A percentile compares a stretch with the other conserved stretches of the same genome.
These are phyloP conservation scores for Candida mesenterica DNA, from an alignment of 1,139 yeast genomes.

Conservation along the genomic window DNA sequence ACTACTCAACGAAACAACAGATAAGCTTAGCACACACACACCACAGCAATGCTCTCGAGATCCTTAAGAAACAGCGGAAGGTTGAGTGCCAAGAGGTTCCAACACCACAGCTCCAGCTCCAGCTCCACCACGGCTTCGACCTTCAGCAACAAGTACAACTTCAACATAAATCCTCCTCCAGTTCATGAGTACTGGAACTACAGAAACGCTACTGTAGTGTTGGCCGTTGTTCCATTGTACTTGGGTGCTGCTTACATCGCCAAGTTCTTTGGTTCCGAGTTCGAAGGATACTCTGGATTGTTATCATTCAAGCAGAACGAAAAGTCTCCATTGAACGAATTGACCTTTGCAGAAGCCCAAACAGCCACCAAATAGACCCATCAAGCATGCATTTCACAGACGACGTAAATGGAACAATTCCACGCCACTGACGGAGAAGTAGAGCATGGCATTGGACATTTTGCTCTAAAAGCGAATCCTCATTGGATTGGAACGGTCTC, in stretches of 20 bases:
- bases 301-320: slow-evolving; percentile 37
- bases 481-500: too few relatives aligned
- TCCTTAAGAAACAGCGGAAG: slow-evolving; percentile 21
- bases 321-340: slow-evolving; percentile 36
- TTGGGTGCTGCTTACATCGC: slow-evolving; percentile 36
- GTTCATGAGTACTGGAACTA: slow-evolving; percentile 49
- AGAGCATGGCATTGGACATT: background rate
- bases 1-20: too few relatives aligned
- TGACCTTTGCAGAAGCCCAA: slow-evolving; percentile 42
- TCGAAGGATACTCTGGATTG: slow-evolving; percentile 35
- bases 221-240: slow-evolving; percentile 41
- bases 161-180: slow-evolving; percentile 47
- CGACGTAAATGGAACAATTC: background rate
- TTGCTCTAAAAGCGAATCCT: too few relatives aligned
- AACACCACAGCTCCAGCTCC: slow-evolving; percentile 28
- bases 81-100: slow-evolving; percentile 31
- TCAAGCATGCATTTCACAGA: slow-evolving; percentile 1
- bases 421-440: background rate
- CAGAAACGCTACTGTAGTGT: slow-evolving; percentile 36
- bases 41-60: slow-evolving; percentile 36
- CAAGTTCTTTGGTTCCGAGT: slow-evolving; percentile 29
- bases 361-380: slow-evolving; percentile 4
- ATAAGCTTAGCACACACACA: too few relatives aligned
- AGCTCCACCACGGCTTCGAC: slow-evolving; percentile 20
- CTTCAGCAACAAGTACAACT: slow-evolving; percentile 44